These are phyloP conservation scores for Phytophthora rubi DNA, from an alignment of 352 stramenopile genomes.

Conservation along the genomic window DNA sequence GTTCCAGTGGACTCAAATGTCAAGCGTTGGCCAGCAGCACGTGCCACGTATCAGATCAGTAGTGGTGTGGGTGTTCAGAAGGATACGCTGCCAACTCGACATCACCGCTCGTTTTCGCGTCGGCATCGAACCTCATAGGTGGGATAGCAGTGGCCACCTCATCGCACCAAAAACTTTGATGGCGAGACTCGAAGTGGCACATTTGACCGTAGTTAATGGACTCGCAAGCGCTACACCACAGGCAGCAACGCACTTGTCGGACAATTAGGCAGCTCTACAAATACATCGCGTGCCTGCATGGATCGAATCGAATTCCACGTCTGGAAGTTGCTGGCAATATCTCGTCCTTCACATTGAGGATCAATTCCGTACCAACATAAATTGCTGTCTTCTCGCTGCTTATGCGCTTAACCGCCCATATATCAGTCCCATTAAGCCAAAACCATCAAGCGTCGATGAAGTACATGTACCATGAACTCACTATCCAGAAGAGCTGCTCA, in stretches of 20 bases:
- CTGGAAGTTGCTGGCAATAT: too few species aligned
- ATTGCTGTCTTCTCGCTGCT: too few species aligned
- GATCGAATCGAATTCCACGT: too few species aligned
- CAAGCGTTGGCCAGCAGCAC: slow-evolving; percentile 24
- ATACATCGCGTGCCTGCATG: not conserved
- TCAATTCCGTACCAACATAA: too few species aligned
- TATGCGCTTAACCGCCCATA: too few species aligned
- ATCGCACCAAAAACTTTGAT: not conserved
- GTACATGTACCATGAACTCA: not conserved
- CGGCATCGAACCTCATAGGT: not conserved
- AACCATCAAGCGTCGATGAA: too few species aligned
- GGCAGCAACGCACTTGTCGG: not conserved
- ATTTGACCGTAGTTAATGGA: not conserved
- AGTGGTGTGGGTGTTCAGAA: slow-evolving; percentile 19
- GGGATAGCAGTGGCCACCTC: slow-evolving; percentile 1
- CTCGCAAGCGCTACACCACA: not conserved
- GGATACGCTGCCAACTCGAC: slow-evolving; percentile 5
- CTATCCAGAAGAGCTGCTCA: not conserved
- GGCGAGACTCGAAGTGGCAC: too few species aligned
- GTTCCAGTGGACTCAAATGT: slow-evolving; percentile 12
- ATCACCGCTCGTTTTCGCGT: not conserved
- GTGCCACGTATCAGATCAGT: slow-evolving; percentile 25
- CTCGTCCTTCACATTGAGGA: too few species aligned
- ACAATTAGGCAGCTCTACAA: not conserved
- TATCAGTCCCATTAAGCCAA: too few species aligned